Evolutionary conservation across 1,284 basidiomycete species (phyloP), one percentile per base, ranked within the genome.

Genomic region (Golubevia pallescens): DNA sequence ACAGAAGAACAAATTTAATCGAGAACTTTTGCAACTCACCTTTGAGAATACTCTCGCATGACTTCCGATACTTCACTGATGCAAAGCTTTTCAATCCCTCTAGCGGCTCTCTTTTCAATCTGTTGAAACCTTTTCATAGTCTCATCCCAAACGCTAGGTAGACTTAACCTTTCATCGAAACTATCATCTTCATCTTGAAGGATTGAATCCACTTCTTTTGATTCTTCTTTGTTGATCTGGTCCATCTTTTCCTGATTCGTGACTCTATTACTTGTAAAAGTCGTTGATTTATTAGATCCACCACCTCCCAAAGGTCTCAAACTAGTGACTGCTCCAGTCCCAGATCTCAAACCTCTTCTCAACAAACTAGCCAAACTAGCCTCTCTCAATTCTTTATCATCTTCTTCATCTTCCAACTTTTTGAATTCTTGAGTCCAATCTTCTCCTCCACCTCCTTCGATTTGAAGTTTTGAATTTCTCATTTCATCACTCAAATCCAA

Each of bases 121-220:
- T 68, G 67, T 21, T 48, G 55, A 57, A 77, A 84, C 56, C 74
- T 70, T 2, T 56, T 53, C 2, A 66, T 51, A 2, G 67, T 63
- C 53, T 75, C 71, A 42, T 77, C 77, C 82, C 82, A 83, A 2
- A 83, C 72, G 2, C 77, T 73, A 10, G 23, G 13, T 70, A 68
- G 14, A 55, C 52, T 71, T 2, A 68, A 14, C 66, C 63, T 48
- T 56, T 65, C 0, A 34, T 13, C 0, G 60, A 66, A 0, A 65
- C 66, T 55, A 23, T 42, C 57, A 7, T 52, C 34, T 32, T 7
- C 14, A 38, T 23, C 23, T 8, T 8, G n/a, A 16, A 60, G 24
- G n/a, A n/a, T 14, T 38, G 23, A 23, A 13, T 23, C 34, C 8
- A 52, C 13, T 38, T 52, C 52, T 69, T 69, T 64, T 62, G 48